Evolutionary conservation across 2,329 filamentous ascomycete genomes (phyloP), one percentile per base, ranked within the genome.

Genomic region (Trichoderma koningii): DNA sequence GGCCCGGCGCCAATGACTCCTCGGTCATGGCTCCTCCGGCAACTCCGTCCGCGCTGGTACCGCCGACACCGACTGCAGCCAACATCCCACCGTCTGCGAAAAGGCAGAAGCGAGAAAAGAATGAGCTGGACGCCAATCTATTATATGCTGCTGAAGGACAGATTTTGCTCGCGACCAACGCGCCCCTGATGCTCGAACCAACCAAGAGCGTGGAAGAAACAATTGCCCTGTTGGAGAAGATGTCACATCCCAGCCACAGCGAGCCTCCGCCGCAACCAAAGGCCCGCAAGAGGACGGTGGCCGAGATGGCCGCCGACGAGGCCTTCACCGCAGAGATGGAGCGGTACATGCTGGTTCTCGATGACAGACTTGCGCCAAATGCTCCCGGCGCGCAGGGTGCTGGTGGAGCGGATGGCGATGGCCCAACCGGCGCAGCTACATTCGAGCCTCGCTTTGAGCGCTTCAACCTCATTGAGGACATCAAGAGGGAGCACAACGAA

Each of bases 251-350:
- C 7, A 87, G 92, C 64, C 91, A 97, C 75, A 85, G 87, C 34
- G 86, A 89, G 56, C 82, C 87, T 50, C 89, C 92, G 10, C 94
- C 95, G 0, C 85, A 90, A 66, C 93, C 93, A 3, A 97, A 97
- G 82, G 89, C 89, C 7, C 85, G 95, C 65, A 98, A 99, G 82
- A 88, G 94, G 68, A 99, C 95, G 0, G 89, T 96, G 19, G 95
- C 95, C 9, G 94, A 99, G 74, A 87, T 98, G 80, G 95, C 92
- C 9, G 94, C 94, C 7, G 95, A 99, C 73, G 93, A 99, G 78
- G 94, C 95, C 1, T 84, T 92, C 66, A 92, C 93, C 0, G 94
- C 93, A 23, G 91, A 93, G 66, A 88, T 92, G 69, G 93, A 99
- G 77, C 87, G 92, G 53, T 96, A 92, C 70, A 95, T 99, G 92